These are phyloP conservation scores for Incumbomyces delicatus DNA, from an alignment of 2,329 filamentous ascomycete genomes.

Conservation along the genomic window DNA sequence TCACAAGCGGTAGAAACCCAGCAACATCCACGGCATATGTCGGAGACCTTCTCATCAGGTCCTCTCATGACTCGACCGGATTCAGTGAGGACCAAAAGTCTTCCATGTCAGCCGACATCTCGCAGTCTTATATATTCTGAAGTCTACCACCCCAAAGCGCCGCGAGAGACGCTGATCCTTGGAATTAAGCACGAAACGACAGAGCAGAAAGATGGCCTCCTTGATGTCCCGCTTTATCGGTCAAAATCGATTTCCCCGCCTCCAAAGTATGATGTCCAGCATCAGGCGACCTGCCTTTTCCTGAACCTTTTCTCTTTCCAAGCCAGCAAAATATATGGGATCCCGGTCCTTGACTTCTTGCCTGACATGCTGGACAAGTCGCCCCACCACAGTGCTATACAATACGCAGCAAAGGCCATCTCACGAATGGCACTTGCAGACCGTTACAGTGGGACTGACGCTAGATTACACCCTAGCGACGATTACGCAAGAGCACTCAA, in stretches of 20 bases:
- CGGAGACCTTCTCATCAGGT: neutral
- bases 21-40: neutral
- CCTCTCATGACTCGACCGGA: neutral
- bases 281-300: constrained; percentile 20
- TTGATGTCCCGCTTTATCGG: neutral
- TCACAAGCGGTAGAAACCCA: neutral
- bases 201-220: neutral
- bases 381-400: constrained; percentile 9
- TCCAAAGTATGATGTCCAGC: constrained; percentile 17
- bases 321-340: constrained; percentile 15
- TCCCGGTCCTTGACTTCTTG: constrained; percentile 19
- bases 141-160: neutral
- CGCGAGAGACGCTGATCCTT: neutral
- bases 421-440: constrained; percentile 20
- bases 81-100: neutral
- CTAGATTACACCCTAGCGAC: constrained; percentile 14
- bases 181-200: constrained; percentile 2
- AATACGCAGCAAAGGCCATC: constrained; percentile 15
- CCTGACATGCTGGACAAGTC: constrained; percentile 13
- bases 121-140: neutral
- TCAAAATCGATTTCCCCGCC: constrained; percentile 6
- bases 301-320: constrained; percentile 19
- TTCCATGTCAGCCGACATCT: neutral
- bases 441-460: constrained; percentile 18
- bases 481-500: constrained; percentile 17